These are phyloP conservation scores for Skeletonema menzelii DNA, from an alignment of 108 stramenopile species.

Conservation along the genomic window DNA sequence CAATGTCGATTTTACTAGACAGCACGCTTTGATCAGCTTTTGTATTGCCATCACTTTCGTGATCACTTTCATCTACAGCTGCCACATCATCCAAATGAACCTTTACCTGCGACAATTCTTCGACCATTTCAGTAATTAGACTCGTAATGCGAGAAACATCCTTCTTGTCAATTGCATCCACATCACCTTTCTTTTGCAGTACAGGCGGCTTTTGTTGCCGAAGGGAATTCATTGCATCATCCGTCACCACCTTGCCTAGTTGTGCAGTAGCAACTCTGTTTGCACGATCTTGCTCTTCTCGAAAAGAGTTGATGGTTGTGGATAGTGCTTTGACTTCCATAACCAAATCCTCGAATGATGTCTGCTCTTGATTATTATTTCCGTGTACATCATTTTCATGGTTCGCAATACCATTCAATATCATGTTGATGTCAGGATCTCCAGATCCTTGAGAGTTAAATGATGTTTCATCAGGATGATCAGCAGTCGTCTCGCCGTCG, in stretches of 20 bases:
- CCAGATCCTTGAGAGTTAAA: neutral
- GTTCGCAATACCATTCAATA: conserved; percentile 24
- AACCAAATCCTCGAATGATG: conserved; percentile 33
- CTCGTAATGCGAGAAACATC: neutral
- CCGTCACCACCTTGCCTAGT: conserved; percentile 32
- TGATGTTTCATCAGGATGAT: conserved; percentile 9
- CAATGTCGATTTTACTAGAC: conserved; percentile 11
- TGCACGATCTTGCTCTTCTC: conserved; percentile 34
- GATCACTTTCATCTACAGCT: conserved; percentile 17
- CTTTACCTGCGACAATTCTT: conserved; percentile 21
- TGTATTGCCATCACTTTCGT: conserved; percentile 9
- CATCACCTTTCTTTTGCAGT: conserved; percentile 1
- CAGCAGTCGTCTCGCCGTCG: neutral
- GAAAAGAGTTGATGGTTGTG: conserved; percentile 24
- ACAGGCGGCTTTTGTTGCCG: conserved; percentile 7
- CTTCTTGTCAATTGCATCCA: conserved; percentile 2
- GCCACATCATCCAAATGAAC: neutral
- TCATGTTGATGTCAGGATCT: conserved; percentile 16
- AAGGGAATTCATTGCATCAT: conserved; percentile 50
- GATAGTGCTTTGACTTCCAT: conserved; percentile 39
- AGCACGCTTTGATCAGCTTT: conserved; percentile 9
- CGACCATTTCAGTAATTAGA: conserved; percentile 26
- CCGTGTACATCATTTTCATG: conserved; percentile 8
- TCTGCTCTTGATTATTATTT: neutral
- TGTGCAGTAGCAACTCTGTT: conserved; percentile 13